These are phyloP conservation scores for Fusarium gaditjirri DNA, from an alignment of 2,329 filamentous ascomycete species.

Conservation along the genomic window DNA sequence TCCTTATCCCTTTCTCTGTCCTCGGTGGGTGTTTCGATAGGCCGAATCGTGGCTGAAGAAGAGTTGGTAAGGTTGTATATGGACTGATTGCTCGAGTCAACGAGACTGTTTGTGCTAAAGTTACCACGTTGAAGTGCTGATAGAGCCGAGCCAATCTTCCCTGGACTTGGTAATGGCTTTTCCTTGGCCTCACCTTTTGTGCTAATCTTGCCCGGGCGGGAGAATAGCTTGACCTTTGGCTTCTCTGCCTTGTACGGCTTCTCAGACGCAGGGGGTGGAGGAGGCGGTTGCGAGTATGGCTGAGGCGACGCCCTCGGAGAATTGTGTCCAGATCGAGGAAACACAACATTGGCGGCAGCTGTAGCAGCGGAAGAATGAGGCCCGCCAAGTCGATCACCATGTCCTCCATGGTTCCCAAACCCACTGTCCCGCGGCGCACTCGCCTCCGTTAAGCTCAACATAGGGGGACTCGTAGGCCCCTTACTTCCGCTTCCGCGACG, in stretches of 20 bases:
- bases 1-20: constrained; percentile 57
- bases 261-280: constrained; percentile 57
- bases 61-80: constrained; percentile 81
- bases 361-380: constrained; percentile 73
- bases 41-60: constrained; percentile 80
- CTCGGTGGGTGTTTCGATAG: constrained; percentile 62
- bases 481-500: constrained; percentile 59
- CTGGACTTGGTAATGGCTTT: constrained; percentile 77
- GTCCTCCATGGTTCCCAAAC: constrained; percentile 58
- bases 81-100: constrained; percentile 69
- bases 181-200: constrained; percentile 75
- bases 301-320: constrained; percentile 58
- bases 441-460: constrained; percentile 72
- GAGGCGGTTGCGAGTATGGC: constrained; percentile 52
- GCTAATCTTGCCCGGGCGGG: constrained; percentile 78
- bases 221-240: constrained; percentile 84
- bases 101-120: constrained; percentile 76
- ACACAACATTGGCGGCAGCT: constrained; percentile 77
- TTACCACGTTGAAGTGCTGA: constrained; percentile 73
- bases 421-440: constrained; percentile 68
- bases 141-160: constrained; percentile 74
- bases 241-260: constrained; percentile 73
- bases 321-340: constrained; percentile 70
- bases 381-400: constrained; percentile 66
- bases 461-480: constrained; percentile 68